Evolutionary conservation across 768 basidiomycete genomes (phyloP).

Genomic region (Pleurotus giganteus): DNA sequence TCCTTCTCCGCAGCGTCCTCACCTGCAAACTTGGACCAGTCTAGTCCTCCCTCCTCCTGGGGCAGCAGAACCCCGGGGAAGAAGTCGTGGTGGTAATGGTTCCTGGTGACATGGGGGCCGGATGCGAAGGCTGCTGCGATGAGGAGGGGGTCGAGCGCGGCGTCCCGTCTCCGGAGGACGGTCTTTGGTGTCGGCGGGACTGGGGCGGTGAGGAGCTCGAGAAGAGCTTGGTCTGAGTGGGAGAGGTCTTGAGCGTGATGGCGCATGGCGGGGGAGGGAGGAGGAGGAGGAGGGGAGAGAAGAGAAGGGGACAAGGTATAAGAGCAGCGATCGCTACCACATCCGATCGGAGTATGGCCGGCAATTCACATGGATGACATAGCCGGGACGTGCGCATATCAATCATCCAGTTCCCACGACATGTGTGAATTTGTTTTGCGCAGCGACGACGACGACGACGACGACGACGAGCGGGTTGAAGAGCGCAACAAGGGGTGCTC

Average conservation of each 20-base stretch:
- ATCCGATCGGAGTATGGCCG: conserved; percentile 2
- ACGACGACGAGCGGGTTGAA: conserved; percentile 2
- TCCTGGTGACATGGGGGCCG: conserved; percentile 76
- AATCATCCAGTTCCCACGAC: neutral
- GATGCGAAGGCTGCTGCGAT: conserved; percentile 76
- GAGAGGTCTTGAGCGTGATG: conserved; percentile 21
- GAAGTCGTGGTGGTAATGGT: conserved; percentile 84
- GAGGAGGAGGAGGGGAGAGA: conserved; percentile 2
- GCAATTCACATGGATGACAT: conserved; percentile 8
- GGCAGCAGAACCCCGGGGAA: conserved; percentile 58
- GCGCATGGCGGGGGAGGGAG: conserved; percentile 9
- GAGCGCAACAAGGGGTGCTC: conserved; percentile 1
- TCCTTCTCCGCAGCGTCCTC: conserved; percentile 32
- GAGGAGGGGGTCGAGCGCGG: conserved; percentile 74
- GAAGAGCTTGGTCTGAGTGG: conserved; percentile 56
- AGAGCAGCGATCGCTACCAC: neutral
- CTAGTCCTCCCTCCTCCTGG: conserved; percentile 50
- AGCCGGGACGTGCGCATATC: neutral
- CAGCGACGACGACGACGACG: neutral
- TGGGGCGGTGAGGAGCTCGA: conserved; percentile 64
- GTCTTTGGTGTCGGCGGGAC: conserved; percentile 36
- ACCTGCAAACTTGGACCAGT: conserved; percentile 55
- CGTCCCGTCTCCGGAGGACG: conserved; percentile 59
- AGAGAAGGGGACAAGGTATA: neutral
- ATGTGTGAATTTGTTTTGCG: neutral